Base-by-base conservation (phyloP, 1,139 yeast species). In the Pichia sp. region DNA sequence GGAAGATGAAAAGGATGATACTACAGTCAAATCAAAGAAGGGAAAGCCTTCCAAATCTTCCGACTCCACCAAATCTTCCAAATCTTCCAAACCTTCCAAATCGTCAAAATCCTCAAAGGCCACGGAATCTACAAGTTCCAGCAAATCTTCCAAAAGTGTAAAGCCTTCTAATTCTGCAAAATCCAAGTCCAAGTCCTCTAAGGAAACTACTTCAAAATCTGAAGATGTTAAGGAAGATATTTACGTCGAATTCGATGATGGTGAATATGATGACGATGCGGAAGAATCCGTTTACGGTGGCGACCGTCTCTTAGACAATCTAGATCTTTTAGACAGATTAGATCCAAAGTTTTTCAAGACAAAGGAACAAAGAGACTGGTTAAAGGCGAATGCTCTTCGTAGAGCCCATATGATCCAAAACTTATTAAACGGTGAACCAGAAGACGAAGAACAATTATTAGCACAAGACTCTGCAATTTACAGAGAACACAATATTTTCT, bases 401-500 rank as follows among this genome's bases (percentile, higher is more conserved):
- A 54, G 65, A 44, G 47, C 61, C 5, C 40, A 45, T 17, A 41
- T 59, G 21, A 46, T 60, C 22, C 55, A 56, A 42, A 34, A 54
- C 5, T 42, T 60, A 19, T 38, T 47, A 22, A 46, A 53, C 19
- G 53, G 57, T n/a, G 55, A 51, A 2, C 36, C 46, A 4, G 53
- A 53, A 20, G 55, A 53, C 15, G 40, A 37, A 22, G 40, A 17
- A 48, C 51, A 5, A 24, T 37, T 11, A 39, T 8, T 52, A 15
- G 35, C 46, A 17, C 50, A 58, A 14, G 62, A 60, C 37, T 59
- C 56, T 28, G 54, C 58, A 34, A 54, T 58, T 44, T 61, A 58
- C 46, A 50, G 63, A 41, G 48, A 56, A 18, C 56, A 54, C 3
- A 56, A 60, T 41, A 53, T 61, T 14, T 61, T 53, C 41, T 43